Conservation (phyloP, 768 basidiomycete genomes). For the Clavaria fumosa region DNA sequence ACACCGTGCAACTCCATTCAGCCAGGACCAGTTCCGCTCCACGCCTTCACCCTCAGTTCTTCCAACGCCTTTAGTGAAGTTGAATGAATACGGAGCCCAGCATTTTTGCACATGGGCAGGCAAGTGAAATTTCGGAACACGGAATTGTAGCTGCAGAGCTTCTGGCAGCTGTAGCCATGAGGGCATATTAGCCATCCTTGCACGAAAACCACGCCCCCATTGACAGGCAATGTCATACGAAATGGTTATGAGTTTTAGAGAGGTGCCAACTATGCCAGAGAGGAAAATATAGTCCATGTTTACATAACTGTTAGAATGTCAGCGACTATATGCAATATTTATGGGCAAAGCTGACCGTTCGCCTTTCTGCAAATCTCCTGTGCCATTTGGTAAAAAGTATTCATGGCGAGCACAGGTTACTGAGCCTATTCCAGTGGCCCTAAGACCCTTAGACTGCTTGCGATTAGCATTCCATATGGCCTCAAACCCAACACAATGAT, state of each 20-base stretch:
- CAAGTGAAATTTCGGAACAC: slow-evolving; percentile 16
- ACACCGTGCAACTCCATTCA: slow-evolving; percentile 10
- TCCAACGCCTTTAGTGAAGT: slow-evolving; percentile 14
- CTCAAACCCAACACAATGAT: slow-evolving; percentile 16
- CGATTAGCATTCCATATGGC: slow-evolving; percentile 15
- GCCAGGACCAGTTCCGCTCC: slow-evolving; percentile 20
- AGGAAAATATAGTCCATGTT: slow-evolving; percentile 12
- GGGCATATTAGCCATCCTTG: slow-evolving; percentile 2
- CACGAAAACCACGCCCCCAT: slow-evolving; percentile 3
- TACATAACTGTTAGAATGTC: slow-evolving; percentile 3
- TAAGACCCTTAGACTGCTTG: slow-evolving; percentile 12
- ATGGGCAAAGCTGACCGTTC: slow-evolving; percentile 14
- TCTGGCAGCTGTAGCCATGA: slow-evolving; percentile 1
- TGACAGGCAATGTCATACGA: too few species aligned
- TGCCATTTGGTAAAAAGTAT: slow-evolving; percentile 12
- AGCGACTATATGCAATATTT: neutral
- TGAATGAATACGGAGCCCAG: slow-evolving; percentile 16
- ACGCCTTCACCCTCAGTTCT: slow-evolving; percentile 21
- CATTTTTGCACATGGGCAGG: slow-evolving; percentile 12
- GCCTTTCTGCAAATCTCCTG: slow-evolving; percentile 20
- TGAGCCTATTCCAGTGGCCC: slow-evolving; percentile 14
- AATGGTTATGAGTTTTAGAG: slow-evolving; percentile 3
- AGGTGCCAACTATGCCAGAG: slow-evolving; percentile 4
- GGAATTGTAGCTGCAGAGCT: neutral
- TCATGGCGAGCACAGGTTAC: slow-evolving; percentile 15